Conservation (phyloP, 75 land plant species). For the Isoetes taiwanensis region DNA sequence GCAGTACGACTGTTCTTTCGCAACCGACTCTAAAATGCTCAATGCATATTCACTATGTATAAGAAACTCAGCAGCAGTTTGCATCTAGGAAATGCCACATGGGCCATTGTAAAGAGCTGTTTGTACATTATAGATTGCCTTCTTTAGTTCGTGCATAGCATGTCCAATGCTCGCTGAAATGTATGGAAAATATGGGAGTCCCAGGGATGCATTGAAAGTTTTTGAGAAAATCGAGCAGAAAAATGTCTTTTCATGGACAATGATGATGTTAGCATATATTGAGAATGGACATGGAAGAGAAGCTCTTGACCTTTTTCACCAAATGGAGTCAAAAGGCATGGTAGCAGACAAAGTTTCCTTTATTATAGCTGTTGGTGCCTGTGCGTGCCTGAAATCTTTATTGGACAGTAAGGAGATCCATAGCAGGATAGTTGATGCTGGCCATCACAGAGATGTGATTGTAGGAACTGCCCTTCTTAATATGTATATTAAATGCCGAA, state of each 20-base stretch:
- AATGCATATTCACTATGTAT: too few relatives aligned
- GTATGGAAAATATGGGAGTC: too few relatives aligned
- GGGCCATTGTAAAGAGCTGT: too few relatives aligned
- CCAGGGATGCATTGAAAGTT: not conserved
- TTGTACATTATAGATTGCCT: too few relatives aligned
- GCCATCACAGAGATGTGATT: not conserved
- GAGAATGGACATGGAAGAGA: not conserved
- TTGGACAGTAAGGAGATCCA: too few relatives aligned
- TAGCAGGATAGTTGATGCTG: too few relatives aligned
- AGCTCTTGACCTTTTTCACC: not conserved
- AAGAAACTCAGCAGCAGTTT: too few relatives aligned
- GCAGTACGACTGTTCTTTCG: too few relatives aligned
- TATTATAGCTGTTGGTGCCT: not conserved
- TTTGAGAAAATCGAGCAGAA: not conserved
- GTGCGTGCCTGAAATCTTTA: conserved; percentile 4
- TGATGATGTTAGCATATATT: not conserved
- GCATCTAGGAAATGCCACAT: too few relatives aligned
- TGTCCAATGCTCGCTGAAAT: too few relatives aligned
- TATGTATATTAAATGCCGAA: not conserved
- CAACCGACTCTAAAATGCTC: too few relatives aligned
- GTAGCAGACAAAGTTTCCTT: not conserved
- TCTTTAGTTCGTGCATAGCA: too few relatives aligned
- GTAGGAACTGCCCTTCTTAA: conserved; percentile 2
- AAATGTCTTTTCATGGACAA: conserved; percentile 2
- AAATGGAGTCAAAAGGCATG: not conserved